These are phyloP conservation scores for Glycine soja DNA, from an alignment of 306 rosid genomes.

Conservation along the genomic window DNA sequence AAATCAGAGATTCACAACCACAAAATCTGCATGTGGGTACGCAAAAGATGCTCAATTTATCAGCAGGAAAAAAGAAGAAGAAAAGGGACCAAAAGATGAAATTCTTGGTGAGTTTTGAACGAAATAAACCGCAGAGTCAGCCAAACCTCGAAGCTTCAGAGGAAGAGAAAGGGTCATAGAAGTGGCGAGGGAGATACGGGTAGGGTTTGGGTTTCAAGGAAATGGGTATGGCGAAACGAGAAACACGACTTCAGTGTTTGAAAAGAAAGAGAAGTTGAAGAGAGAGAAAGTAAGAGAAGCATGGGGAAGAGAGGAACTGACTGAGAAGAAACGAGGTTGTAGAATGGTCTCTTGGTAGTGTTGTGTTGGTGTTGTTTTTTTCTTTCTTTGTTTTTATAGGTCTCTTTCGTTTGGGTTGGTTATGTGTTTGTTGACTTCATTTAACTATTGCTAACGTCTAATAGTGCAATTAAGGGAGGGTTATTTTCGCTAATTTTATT, in stretches of 20 bases:
- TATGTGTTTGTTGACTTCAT: conserved; percentile 31
- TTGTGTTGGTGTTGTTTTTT: neutral
- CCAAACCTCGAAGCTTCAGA: conserved; percentile 35
- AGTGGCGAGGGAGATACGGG: neutral
- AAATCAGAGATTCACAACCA: conserved; percentile 32
- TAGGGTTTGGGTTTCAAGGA: neutral
- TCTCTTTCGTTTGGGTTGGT: neutral
- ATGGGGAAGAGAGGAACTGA: conserved; percentile 32
- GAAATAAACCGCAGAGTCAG: conserved; percentile 16
- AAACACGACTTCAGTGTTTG: conserved; percentile 9
- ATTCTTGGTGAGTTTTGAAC: conserved; percentile 26
- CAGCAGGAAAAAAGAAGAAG: neutral
- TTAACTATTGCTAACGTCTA: neutral
- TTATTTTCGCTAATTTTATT: conserved; percentile 12
- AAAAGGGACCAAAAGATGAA: conserved; percentile 19
- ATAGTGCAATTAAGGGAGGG: neutral
- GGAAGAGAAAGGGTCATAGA: conserved; percentile 20
- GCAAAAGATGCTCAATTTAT: conserved; percentile 31
- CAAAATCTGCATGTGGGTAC: conserved; percentile 36
- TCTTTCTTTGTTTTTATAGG: neutral
- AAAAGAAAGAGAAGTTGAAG: neutral
- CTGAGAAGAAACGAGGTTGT: conserved; percentile 12
- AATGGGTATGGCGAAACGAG: conserved; percentile 23
- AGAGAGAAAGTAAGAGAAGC: conserved; percentile 1
- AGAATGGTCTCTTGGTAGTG: conserved; percentile 5